These are phyloP conservation scores for Tagetes erecta DNA, from an alignment of 129 eudicot genomes.

Conservation along the genomic window DNA sequence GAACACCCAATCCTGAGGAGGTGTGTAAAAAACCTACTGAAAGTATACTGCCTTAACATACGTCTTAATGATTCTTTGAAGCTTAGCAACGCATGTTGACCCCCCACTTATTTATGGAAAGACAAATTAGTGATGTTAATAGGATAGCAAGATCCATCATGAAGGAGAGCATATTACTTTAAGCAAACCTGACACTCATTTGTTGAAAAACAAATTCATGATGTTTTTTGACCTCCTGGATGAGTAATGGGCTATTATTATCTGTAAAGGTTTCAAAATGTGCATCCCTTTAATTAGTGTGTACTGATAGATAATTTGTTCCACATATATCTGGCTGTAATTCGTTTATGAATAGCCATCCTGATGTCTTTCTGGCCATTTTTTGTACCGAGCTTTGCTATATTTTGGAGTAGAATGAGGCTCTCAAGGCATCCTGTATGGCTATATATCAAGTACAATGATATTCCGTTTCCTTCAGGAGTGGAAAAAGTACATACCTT, in stretches of 20 bases:
- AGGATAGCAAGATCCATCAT: neutral
- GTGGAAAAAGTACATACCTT: constrained; percentile 99
- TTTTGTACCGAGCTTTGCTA: neutral
- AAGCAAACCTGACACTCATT: neutral
- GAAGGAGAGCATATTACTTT: neutral
- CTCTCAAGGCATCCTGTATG: constrained; percentile 18
- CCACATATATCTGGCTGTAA: neutral
- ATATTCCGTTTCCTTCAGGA: constrained; percentile 54
- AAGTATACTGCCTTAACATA: constrained; percentile 12
- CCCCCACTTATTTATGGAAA: neutral
- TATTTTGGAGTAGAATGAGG: constrained; percentile 9
- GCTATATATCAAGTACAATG: constrained; percentile 16
- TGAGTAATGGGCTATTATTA: constrained; percentile 2
- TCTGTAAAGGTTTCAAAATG: constrained; percentile 1
- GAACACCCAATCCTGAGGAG: constrained; percentile 10
- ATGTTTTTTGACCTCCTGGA: neutral
- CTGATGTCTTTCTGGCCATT: constrained; percentile 5
- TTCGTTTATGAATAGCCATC: constrained; percentile 6
- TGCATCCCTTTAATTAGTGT: neutral
- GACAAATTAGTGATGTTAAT: neutral
- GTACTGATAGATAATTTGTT: constrained; percentile 15
- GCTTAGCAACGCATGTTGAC: constrained; percentile 1
- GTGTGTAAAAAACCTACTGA: neutral
- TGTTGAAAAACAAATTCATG: neutral
- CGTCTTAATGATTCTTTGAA: neutral